Evolutionary conservation across 371 early-diverging fungal genomes (phyloP), one percentile per base, ranked within the genome.

Genomic region (Mortierella sp.): DNA sequence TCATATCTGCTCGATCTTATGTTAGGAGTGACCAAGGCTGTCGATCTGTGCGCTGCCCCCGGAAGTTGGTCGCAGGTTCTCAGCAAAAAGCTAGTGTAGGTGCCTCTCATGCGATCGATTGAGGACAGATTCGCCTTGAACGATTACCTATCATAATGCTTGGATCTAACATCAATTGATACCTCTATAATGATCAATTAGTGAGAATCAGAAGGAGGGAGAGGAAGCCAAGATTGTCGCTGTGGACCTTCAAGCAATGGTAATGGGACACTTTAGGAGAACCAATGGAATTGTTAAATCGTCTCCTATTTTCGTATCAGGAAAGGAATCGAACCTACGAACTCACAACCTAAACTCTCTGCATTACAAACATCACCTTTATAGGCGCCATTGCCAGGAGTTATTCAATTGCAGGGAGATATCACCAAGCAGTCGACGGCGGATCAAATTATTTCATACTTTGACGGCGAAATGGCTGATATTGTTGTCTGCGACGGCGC

Each of bases 51-150:
- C 90, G 99, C 99, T 24, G 99, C 99, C 4, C 99, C 99, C 0
- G 99, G 99, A 31, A 97, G 98, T 89, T 99, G 99, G 99, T 96
- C 97, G 52, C 99, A 99, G 89, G 99, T 99, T 19, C 91, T 99
- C 34, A 93, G 95, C 73, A 92, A 94, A 81, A 93, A 93, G 76
- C 90, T 96, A 24, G 91, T 84, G 91, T 91, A 90, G 48, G 83
- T 1, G n/a, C 50, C 50, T 1, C 14, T 1, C 45, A 21, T 19
- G 16, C 0, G 9, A 31, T 26, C 72, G 26, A 26, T 58, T 10
- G 72, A 21, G 26, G 19, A 28, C 63, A 10, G 34, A 58, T 55
- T 42, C 48, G 31, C 50, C 24, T 52, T 70, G 19, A 55, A 48
- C 24, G 14, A 52, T 16, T n/a, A 3, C 16, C 54, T 14, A 2